Percentiles rank a stretch among this genome's conserved stretches.
Conservation (phyloP, 1,139 yeast species). For the Pichia sp. region DNA sequence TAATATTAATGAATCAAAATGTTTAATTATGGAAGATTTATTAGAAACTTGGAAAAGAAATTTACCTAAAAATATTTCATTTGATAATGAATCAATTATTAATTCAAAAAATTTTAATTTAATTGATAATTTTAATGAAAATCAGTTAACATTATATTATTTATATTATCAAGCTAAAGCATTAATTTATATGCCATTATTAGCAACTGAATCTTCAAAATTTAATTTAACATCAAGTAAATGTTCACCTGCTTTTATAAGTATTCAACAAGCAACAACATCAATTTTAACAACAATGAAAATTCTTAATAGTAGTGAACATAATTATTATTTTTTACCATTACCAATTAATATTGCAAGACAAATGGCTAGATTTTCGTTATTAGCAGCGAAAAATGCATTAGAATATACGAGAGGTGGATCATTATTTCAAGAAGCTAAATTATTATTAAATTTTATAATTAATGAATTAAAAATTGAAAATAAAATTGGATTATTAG, state of each 20-base stretch:
- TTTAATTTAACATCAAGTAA: slow-evolving; percentile 25
- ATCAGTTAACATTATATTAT: slow-evolving; percentile 55
- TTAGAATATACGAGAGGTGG: slow-evolving; percentile 84
- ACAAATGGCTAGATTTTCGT: slow-evolving; percentile 59
- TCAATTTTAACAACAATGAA: slow-evolving; percentile 57
- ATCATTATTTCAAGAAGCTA: slow-evolving; percentile 65
- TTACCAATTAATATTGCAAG: slow-evolving; percentile 69
- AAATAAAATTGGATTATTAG: slow-evolving; percentile 49
- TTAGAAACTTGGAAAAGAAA: slow-evolving; percentile 77
- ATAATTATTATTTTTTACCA: slow-evolving; percentile 42
- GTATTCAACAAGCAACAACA: slow-evolving; percentile 68
- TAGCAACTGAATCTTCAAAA: slow-evolving; percentile 40
- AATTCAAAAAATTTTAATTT: slow-evolving; percentile 63
- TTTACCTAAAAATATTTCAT: slow-evolving; percentile 53
- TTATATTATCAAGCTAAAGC: slow-evolving; percentile 76
- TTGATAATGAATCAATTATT: slow-evolving; percentile 37
- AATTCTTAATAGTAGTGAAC: slow-evolving; percentile 38
- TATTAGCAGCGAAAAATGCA: slow-evolving; percentile 72
- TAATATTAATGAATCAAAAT: slow-evolving; percentile 29
- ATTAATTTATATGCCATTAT: slow-evolving; percentile 71
- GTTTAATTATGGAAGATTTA: slow-evolving; percentile 55
- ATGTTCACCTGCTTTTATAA: slow-evolving; percentile 51
- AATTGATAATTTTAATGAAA: slow-evolving; percentile 39
- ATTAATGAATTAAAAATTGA: slow-evolving; percentile 46
- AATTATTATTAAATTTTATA: slow-evolving; percentile 45